Percentiles rank a stretch among this genome's conserved stretches.
Conservation (phyloP, 208 protist genomes). For the Herpetomonas samuelpessoai region DNA sequence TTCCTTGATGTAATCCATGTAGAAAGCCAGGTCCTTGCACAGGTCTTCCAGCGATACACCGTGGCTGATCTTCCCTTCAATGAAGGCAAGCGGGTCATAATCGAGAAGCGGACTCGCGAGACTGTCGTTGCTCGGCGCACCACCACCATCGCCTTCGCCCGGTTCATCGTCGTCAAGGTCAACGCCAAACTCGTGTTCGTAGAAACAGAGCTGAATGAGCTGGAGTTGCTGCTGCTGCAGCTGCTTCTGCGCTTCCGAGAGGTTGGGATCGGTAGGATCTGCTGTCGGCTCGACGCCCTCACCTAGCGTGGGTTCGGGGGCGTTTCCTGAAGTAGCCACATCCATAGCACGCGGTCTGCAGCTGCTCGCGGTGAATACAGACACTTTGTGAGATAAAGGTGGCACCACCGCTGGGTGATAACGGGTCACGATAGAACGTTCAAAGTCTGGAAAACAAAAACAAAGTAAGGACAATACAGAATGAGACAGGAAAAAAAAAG, state of each 20-base stretch:
- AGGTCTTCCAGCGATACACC: slow-evolving; percentile 67
- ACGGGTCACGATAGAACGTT: too few relatives aligned
- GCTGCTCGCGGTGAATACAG: too few relatives aligned
- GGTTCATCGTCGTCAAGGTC: slow-evolving; percentile 24
- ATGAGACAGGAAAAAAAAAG: slow-evolving; percentile 11
- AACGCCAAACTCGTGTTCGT: slow-evolving; percentile 86
- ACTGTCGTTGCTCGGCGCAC: too few relatives aligned
- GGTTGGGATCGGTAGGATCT: too few relatives aligned
- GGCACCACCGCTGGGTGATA: too few relatives aligned
- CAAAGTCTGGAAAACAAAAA: background rate
- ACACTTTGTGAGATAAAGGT: too few relatives aligned
- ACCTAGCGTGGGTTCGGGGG: too few relatives aligned
- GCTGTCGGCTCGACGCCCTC: too few relatives aligned
- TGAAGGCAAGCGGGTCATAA: slow-evolving; percentile 68
- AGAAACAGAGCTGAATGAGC: slow-evolving; percentile 85
- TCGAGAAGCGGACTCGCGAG: too few relatives aligned
- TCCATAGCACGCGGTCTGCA: too few relatives aligned
- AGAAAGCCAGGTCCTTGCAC: slow-evolving; percentile 67
- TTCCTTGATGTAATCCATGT: slow-evolving; percentile 41
- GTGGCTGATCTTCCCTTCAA: slow-evolving; percentile 62
- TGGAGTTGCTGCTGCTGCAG: slow-evolving; percentile 58
- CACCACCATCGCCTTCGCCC: background rate
- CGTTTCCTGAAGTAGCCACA: too few relatives aligned
- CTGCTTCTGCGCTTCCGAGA: slow-evolving; percentile 2
- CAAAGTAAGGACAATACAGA: slow-evolving; percentile 4